These are phyloP conservation scores for Erodium maritimum DNA, from an alignment of 345 rosid species.

Conservation along the genomic window DNA sequence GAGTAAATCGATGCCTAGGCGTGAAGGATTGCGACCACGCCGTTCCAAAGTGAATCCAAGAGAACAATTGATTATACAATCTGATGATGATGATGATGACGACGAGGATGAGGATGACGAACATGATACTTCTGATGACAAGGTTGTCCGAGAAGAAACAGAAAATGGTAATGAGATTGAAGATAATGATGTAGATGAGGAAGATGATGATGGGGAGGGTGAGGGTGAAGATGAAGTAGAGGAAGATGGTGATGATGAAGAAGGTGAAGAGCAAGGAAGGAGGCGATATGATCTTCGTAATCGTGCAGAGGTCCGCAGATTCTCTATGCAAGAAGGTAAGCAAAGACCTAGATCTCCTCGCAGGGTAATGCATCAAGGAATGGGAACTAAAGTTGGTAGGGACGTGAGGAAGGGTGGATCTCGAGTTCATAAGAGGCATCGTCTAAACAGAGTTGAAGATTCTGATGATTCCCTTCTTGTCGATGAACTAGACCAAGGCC, in stretches of 20 bases:
- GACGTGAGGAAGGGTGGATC: slow-evolving; percentile 92
- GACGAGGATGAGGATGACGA: neutral
- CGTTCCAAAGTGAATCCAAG: slow-evolving; percentile 46
- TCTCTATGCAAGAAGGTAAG: slow-evolving; percentile 64
- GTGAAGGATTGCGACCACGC: slow-evolving; percentile 98
- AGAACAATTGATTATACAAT: slow-evolving; percentile 39
- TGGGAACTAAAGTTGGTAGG: slow-evolving; percentile 75
- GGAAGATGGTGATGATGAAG: slow-evolving; percentile 65
- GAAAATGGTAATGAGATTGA: slow-evolving; percentile 55
- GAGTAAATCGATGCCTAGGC: slow-evolving; percentile 65
- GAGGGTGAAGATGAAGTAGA: slow-evolving; percentile 52
- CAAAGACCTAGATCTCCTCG: slow-evolving; percentile 83
- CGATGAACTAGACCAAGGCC: slow-evolving; percentile 98
- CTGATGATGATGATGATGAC: slow-evolving; percentile 55
- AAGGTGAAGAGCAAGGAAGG: slow-evolving; percentile 86
- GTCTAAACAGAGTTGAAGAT: slow-evolving; percentile 69
- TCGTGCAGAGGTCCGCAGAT: slow-evolving; percentile 85
- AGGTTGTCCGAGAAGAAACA: slow-evolving; percentile 59
- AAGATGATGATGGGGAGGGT: slow-evolving; percentile 41
- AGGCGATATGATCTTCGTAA: slow-evolving; percentile 94
- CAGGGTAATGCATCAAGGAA: slow-evolving; percentile 94
- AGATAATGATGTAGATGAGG: slow-evolving; percentile 51
- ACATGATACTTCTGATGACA: slow-evolving; percentile 38
- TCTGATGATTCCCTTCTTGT: slow-evolving; percentile 99
- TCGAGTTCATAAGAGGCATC: slow-evolving; percentile 89